Evolutionary conservation across 164 flowering plant species (phyloP).

Genomic region (Tetrastigma voinierianum): DNA sequence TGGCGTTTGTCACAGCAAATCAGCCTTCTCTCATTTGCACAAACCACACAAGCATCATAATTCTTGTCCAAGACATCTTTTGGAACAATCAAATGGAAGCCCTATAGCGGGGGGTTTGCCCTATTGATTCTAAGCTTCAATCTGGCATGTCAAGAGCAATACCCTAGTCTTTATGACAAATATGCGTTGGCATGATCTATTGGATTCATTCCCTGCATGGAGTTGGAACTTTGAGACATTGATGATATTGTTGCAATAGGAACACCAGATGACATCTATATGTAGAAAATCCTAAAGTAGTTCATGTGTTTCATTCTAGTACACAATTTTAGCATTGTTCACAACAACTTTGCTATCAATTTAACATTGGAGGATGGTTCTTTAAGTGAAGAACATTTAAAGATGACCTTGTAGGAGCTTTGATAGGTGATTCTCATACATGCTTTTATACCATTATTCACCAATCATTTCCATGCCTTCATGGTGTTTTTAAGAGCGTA

Average conservation of each 20-base stretch:
- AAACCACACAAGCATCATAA: constrained; percentile 35
- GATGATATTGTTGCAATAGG: constrained; percentile 17
- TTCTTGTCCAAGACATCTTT: constrained; percentile 7
- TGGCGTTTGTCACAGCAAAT: constrained; percentile 35
- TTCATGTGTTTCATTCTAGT: background rate
- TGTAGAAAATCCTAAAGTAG: constrained; percentile 6
- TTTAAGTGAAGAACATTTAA: background rate
- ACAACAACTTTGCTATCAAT: constrained; percentile 11
- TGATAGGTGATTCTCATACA: no score
- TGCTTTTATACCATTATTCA: no score
- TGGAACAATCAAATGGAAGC: background rate
- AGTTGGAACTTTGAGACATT: constrained; percentile 17
- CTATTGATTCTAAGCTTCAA: constrained; percentile 13
- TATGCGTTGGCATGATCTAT: constrained; percentile 19
- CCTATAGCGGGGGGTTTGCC: background rate
- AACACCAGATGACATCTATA: no score
- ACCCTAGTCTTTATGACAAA: background rate
- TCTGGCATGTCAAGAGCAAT: constrained; percentile 15
- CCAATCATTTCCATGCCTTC: no score
- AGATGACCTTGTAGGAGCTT: no score
- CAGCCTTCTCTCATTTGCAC: constrained; percentile 41
- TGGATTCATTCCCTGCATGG: constrained; percentile 13
- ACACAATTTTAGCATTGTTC: constrained; percentile 9
- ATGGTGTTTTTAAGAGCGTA: no score
- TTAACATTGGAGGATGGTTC: constrained; percentile 25